Evolutionary conservation across 1,139 yeast species (phyloP).

Genomic region (Lodderomyces parapsilosis): DNA sequence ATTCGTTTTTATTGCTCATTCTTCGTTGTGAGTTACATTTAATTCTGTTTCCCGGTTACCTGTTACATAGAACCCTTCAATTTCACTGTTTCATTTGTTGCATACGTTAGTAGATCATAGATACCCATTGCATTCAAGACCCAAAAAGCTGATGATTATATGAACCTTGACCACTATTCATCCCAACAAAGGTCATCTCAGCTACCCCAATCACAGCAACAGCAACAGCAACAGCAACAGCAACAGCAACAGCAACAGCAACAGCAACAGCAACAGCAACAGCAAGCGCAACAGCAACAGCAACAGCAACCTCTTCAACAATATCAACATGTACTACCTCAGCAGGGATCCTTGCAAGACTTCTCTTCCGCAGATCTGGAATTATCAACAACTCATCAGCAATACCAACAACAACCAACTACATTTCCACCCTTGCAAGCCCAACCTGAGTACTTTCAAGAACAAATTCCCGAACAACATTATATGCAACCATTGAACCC

Average conservation of each 20-base stretch:
- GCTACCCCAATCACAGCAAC: slow-evolving; percentile 1
- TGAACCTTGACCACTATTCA: slow-evolving; percentile 5
- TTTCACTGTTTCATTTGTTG: neutral
- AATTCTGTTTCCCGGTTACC: slow-evolving; percentile 1
- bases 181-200: slow-evolving; percentile 2
- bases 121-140: neutral
- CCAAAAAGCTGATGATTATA: slow-evolving; percentile 3
- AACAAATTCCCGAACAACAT: neutral
- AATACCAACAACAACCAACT: slow-evolving; percentile 2
- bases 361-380: neutral
- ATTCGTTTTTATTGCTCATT: neutral
- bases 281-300: too few relatives aligned
- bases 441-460: neutral
- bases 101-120: too few relatives aligned
- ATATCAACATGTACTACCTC: neutral
- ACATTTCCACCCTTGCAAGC: neutral
- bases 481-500: neutral
- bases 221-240: slow-evolving; percentile 2
- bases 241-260: slow-evolving; percentile 1
- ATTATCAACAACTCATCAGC: neutral
- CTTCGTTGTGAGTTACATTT: neutral
- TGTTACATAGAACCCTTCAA: neutral
- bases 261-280: slow-evolving; percentile 1
- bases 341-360: neutral
- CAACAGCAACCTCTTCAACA: neutral